A percentile compares a stretch with the other conserved stretches of the same genome.
Conservation (phyloP, 2,329 filamentous ascomycete genomes). For the Hypoxylon rubiginosum region DNA sequence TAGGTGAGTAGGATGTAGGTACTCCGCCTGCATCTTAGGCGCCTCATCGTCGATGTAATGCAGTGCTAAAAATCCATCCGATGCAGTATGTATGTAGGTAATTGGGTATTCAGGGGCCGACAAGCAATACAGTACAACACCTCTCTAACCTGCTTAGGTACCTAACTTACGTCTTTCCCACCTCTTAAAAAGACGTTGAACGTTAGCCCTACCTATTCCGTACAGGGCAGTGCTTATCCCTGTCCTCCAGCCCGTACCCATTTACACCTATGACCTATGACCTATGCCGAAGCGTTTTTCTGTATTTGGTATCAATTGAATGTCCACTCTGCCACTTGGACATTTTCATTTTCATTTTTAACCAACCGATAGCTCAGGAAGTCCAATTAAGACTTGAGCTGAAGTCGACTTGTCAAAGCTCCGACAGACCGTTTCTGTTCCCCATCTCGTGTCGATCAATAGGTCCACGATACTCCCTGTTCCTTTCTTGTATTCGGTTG, state of each 20-base stretch:
- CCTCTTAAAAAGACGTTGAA: neutral
- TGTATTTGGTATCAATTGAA: constrained; percentile 38
- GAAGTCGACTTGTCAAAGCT: constrained; percentile 31
- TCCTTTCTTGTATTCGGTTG: constrained; percentile 32
- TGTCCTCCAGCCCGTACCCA: constrained; percentile 35
- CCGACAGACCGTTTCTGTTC: constrained; percentile 36
- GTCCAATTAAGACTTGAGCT: constrained; percentile 12
- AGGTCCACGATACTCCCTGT: constrained; percentile 39
- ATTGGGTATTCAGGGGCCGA: neutral
- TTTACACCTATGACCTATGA: no score
- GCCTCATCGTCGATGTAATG: constrained; percentile 21
- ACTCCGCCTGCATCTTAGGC: constrained; percentile 5
- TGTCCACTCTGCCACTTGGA: constrained; percentile 30
- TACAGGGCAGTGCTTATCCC: constrained; percentile 25
- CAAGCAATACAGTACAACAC: neutral
- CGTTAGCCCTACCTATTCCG: neutral
- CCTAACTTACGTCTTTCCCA: no score
- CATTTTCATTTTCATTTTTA: no score
- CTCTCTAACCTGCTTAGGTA: no score
- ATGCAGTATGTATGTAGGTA: constrained; percentile 10
- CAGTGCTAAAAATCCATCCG: constrained; percentile 13
- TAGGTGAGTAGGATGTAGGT: neutral
- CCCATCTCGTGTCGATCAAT: constrained; percentile 40
- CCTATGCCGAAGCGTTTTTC: constrained; percentile 29
- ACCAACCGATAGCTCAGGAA: constrained; percentile 21